phyloP scores from a whole-genome alignment of 2,329 filamentous ascomycete genomes.

The Trichoderma cornu-damae region DNA sequence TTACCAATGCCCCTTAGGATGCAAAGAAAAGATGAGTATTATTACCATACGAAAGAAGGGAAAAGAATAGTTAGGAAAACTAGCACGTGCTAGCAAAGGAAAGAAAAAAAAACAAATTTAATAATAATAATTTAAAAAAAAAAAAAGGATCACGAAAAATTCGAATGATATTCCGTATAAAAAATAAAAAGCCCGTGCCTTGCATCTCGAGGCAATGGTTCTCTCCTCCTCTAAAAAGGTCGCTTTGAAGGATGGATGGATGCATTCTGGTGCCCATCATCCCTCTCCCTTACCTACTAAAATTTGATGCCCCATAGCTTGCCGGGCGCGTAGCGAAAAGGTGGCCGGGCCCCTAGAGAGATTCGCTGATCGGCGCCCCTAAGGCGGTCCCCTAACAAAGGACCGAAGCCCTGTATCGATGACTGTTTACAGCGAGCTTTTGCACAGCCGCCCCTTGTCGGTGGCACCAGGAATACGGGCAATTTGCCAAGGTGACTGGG shows the following conservation, averaged over 20 bases:
- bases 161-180: neutral
- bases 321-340: neutral
- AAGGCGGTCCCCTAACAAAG: neutral
- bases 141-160: neutral
- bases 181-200: neutral
- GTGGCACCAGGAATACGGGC: neutral
- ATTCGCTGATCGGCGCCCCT: constrained; percentile 9
- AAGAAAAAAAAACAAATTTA: constrained; percentile 2
- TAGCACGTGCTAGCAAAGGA: neutral
- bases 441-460: neutral
- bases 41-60: neutral
- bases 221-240: too few species aligned
- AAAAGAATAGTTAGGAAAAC: neutral
- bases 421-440: neutral
- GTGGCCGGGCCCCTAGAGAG: neutral
- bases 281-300: too few species aligned
- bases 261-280: neutral
- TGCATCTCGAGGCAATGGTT: too few species aligned
- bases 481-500: neutral
- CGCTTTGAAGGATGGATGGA: neutral
- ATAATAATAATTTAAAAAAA: too few species aligned
- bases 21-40: neutral
- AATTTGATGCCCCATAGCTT: neutral
- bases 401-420: neutral
- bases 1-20: too few species aligned